Evolutionary conservation across 139 green algal species (phyloP), one percentile per base, ranked within the genome.

Genomic region (Microglena sp.): DNA sequence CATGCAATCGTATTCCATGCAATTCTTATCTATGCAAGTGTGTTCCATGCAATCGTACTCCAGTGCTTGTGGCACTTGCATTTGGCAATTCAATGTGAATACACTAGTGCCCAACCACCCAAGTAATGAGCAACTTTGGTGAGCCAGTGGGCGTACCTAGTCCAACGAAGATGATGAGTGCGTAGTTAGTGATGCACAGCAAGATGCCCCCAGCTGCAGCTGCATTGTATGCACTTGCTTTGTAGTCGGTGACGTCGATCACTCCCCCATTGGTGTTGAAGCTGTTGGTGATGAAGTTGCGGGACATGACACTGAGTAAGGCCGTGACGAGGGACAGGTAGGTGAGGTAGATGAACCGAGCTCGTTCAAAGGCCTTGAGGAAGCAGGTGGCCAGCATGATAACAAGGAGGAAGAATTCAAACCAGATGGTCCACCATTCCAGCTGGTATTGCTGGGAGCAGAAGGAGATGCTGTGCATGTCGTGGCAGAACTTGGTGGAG

Each of bases 371-470:
- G 1, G 65, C 65, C 15, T 70, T 70, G 31, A 70, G 32, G 46
- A 62, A 61, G 45, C 45, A 50, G 11, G 45, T 61, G 6, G 28
- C 62, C 21, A 71, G 64, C 64, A 72, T 72, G 24, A 72, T 55
- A 2, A 66, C 2, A 21, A 72, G 66, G 26, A 72, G 66, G 43
- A 72, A 62, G 32, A 72, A 66, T 44, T 72, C 35, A 55, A 72
- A 72, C 66, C 56, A 67, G 22, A 72, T 66, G 28, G 27, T 45
- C 66, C 66, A 72, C 66, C 65, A 71, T 28, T 71, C 65, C 54
- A 71, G 34, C 35, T 71, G 65, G 35, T 71, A 71, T 22, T 43
- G 33, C 18, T 58, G 33, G 6, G 43, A 45, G 54, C 65, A 71
- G 29, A 26, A 57, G 15, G 53, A 30, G 8, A 4, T n/a, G 32